Base-by-base conservation (phyloP, 768 basidiomycete genomes). In the Rhizopogon roseolus region DNA sequence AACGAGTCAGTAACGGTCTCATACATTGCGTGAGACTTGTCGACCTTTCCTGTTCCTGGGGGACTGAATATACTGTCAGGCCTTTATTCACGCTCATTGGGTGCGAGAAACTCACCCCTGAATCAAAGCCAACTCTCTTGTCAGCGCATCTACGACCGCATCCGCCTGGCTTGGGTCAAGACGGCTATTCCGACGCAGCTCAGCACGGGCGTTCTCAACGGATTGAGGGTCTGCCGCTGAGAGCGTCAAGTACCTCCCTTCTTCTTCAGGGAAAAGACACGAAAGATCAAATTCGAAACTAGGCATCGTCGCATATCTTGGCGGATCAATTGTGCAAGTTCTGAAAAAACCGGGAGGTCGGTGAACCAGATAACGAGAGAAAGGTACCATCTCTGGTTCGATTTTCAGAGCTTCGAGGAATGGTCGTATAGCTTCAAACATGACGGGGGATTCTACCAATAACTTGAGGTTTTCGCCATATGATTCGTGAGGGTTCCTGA, bases 1-100 rank as follows among this genome's bases (percentile, higher is more conserved):
- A 16, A 38, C 27, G 52, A 54, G n/a, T 49, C 22, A 27, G 5
- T 38, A 28, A 9, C 16, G 11, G 3, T 22, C 9, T 9, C 14
- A 16, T 10, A 4, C 11, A 29, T 43, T 25, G 22, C 5, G 14
- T 38, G 36, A 25, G 34, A 42, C 3, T 16, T 28, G 53, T 22
- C 57, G 41, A 85, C 85, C 77, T 89, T 89, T 57, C 88, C 89
- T 0, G 88, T 90, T 1, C 88, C 89, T 1, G 88, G 89, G 25
- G 88, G 88, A 42, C 86, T 87, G 54, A 4, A 37, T 3, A 45
- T 19, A 27, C 52, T 52, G 2, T 32, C 5, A 32, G 53, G 44
- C 19, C 9, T 42, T 8, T 0, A 45, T 32, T 7, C 10, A 7
- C 17, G 37, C 6, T 44, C 2, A 10, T 10, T 34, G 1, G 45